These are phyloP conservation scores for Pugionium dolabratum DNA, from an alignment of 345 rosid species.

Conservation along the genomic window DNA sequence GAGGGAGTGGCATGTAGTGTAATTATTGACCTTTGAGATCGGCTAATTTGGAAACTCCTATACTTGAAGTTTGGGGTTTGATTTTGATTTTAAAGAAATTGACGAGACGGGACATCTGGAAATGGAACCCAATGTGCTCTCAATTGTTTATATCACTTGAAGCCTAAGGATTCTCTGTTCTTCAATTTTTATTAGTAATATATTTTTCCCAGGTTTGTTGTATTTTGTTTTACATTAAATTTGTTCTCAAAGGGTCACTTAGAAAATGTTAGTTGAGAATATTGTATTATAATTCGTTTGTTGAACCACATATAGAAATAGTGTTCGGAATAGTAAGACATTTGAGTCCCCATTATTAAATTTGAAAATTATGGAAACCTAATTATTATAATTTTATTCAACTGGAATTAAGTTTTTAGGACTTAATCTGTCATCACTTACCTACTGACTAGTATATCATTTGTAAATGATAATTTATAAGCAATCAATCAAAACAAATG, in stretches of 20 bases:
- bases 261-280: background rate
- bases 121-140: constrained; percentile 26
- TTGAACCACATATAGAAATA: constrained; percentile 17
- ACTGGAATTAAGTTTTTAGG: background rate
- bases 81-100: constrained; percentile 23
- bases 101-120: constrained; percentile 34
- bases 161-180: constrained; percentile 35
- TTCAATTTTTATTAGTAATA: background rate
- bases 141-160: constrained; percentile 39
- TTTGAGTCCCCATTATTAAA: constrained; percentile 8
- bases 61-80: too few species aligned
- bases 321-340: background rate
- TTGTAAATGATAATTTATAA: background rate
- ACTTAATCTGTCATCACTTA: constrained; percentile 20
- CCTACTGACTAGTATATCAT: constrained; percentile 10
- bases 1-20: constrained; percentile 42
- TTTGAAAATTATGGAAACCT: too few species aligned
- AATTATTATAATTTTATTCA: background rate
- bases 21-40: constrained; percentile 22
- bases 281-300: constrained; percentile 13
- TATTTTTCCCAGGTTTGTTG: constrained; percentile 9
- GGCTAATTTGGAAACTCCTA: constrained; percentile 30
- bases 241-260: too few species aligned
- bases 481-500: too few species aligned
- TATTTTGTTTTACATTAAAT: background rate